A percentile compares a stretch with the other conserved stretches of the same genome.
phyloP scores from a whole-genome alignment of 225 moss, liverwort and hornwort species.

The Pseudisothecium myosuroides region DNA sequence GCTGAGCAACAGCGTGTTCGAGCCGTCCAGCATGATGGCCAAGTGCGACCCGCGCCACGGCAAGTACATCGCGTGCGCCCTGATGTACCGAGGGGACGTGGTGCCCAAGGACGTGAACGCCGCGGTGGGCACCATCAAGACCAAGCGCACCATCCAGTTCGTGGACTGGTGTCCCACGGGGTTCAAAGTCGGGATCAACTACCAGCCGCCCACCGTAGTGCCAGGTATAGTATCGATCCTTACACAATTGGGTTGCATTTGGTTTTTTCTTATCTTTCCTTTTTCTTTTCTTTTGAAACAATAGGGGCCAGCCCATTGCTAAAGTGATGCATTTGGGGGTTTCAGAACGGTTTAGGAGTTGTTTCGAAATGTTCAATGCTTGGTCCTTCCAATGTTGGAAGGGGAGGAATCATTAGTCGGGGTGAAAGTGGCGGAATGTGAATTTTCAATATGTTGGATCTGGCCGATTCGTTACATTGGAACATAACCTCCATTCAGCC shows the following conservation, averaged over 20 bases:
- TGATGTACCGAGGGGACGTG: slow-evolving; percentile 60
- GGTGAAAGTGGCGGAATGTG: neutral
- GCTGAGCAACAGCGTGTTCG: slow-evolving; percentile 44
- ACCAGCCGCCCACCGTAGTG: slow-evolving; percentile 30
- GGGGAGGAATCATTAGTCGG: neutral
- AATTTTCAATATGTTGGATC: neutral
- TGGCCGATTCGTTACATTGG: neutral
- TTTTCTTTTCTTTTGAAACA: neutral
- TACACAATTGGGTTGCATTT: neutral
- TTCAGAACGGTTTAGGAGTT: neutral
- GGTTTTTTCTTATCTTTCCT: no score
- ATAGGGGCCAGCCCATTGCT: neutral
- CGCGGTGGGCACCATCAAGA: slow-evolving; percentile 53
- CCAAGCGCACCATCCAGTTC: slow-evolving; percentile 74
- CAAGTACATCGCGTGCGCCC: slow-evolving; percentile 49
- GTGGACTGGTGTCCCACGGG: slow-evolving; percentile 50
- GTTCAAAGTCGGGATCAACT: slow-evolving; percentile 23
- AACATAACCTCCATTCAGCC: neutral
- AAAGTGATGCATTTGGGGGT: neutral
- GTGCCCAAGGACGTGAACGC: slow-evolving; percentile 62
- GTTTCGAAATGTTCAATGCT: neutral
- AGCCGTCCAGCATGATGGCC: slow-evolving; percentile 61
- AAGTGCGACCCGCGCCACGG: slow-evolving; percentile 65
- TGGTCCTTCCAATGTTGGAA: neutral
- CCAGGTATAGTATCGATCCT: neutral